Percentiles rank a stretch among this genome's conserved stretches.
Conservation (phyloP, 2,329 filamentous ascomycete genomes). For the Calonectria pteridis region DNA sequence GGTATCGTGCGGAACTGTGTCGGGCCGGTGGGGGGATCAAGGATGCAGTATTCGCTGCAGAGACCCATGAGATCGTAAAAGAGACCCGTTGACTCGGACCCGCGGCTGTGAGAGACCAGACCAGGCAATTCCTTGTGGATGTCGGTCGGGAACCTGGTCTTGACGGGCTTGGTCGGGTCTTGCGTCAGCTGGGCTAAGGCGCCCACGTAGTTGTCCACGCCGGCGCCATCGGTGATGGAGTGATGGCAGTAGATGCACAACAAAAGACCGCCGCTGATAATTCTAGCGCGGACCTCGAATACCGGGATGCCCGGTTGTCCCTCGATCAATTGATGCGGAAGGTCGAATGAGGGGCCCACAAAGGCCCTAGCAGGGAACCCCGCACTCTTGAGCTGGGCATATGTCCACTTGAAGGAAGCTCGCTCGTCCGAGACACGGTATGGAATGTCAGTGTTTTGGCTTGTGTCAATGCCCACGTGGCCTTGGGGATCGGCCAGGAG, state of each 20-base stretch:
- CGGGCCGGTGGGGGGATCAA: neutral
- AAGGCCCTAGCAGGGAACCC: constrained; percentile 4
- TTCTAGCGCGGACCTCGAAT: neutral
- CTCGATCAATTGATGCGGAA: neutral
- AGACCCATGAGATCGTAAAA: neutral
- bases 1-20: neutral
- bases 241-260: constrained; percentile 5
- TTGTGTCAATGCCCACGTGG: neutral
- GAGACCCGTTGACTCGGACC: neutral
- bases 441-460: neutral
- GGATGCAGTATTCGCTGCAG: neutral
- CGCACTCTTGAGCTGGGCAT: neutral
- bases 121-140: neutral
- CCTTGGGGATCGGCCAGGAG: neutral
- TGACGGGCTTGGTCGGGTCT: neutral
- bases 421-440: neutral
- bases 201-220: neutral
- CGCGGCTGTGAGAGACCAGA: neutral
- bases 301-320: neutral
- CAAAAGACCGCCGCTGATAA: neutral
- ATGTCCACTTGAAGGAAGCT: neutral
- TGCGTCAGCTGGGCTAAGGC: neutral
- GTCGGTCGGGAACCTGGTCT: neutral
- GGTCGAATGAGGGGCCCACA: constrained; percentile 9
- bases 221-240: constrained; percentile 5